Percentiles rank a stretch among this genome's conserved stretches.
Evolutionary conservation across 805 yeast genomes (phyloP).

Genomic region (Pichia gijzeniarum): DNA sequence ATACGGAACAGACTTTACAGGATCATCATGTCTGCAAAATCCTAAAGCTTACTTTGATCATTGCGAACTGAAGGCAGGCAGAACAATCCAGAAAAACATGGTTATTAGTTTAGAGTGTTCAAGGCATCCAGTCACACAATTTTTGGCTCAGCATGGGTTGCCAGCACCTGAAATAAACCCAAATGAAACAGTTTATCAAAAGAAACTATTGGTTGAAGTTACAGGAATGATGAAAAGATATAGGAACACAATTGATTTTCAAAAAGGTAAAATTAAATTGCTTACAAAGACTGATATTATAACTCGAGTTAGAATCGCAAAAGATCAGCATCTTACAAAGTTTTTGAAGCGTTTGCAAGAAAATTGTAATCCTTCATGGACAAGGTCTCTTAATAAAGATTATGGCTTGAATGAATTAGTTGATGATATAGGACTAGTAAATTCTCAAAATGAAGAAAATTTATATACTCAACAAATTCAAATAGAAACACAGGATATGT

Average conservation of each 20-base stretch:
- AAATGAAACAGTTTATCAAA: conserved; percentile 13
- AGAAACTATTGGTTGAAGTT: conserved; percentile 18
- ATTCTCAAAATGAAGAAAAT: conserved; percentile 1
- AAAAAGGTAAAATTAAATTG: conserved; percentile 9
- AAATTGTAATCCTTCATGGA: conserved; percentile 14
- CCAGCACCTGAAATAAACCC: conserved; percentile 14
- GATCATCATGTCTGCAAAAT: conserved; percentile 4
- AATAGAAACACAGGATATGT: neutral
- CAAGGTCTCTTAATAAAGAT: conserved; percentile 9
- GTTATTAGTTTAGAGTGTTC: conserved; percentile 15
- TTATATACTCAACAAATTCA: neutral
- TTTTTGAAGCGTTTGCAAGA: conserved; percentile 17
- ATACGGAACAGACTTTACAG: conserved; percentile 23
- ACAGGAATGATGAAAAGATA: conserved; percentile 16
- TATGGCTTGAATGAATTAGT: conserved; percentile 12
- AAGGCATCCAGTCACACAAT: conserved; percentile 7
- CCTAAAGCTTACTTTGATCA: conserved; percentile 2
- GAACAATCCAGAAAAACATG: conserved; percentile 3
- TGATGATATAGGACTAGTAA: conserved; percentile 1
- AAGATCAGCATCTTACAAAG: conserved; percentile 12
- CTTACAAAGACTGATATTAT: conserved; percentile 13
- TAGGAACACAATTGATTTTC: conserved; percentile 18
- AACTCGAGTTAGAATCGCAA: conserved; percentile 4
- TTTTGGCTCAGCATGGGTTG: neutral
- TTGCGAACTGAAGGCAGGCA: conserved; percentile 10